Percentiles rank a stretch among this genome's conserved stretches.
Evolutionary conservation across 352 stramenopile species (phyloP).

Genomic region (Globisporangium alternatum): DNA sequence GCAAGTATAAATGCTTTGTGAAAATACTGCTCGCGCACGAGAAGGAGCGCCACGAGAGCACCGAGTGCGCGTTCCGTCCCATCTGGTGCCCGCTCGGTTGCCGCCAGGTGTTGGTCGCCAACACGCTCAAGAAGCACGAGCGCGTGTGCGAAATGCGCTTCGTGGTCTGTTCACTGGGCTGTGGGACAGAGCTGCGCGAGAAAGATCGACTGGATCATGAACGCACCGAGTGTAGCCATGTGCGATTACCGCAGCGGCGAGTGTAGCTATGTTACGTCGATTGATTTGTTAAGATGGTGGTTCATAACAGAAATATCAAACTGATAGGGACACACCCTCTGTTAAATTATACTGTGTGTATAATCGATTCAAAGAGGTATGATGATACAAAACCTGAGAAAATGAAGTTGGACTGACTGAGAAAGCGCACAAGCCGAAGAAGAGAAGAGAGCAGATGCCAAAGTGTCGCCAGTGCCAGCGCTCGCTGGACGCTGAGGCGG

Average conservation of each 20-base stretch:
- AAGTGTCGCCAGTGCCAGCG: constrained; percentile 33
- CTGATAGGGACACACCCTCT: too few species aligned
- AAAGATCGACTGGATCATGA: constrained; percentile 60
- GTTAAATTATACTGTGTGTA: too few species aligned
- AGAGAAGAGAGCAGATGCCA: background rate
- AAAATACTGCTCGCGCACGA: constrained; percentile 55
- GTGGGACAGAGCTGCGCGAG: constrained; percentile 59
- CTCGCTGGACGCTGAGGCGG: constrained; percentile 27
- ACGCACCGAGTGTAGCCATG: constrained; percentile 6
- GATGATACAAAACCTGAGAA: too few species aligned
- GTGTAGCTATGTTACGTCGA: background rate
- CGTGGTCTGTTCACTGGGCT: constrained; percentile 43
- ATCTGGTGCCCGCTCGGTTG: constrained; percentile 75
- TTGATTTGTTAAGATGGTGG: background rate
- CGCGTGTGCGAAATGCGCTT: constrained; percentile 60
- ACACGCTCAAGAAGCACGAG: constrained; percentile 54
- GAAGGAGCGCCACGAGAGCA: constrained; percentile 51
- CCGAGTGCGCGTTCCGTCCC: constrained; percentile 52
- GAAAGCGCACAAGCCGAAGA: background rate
- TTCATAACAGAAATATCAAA: too few species aligned
- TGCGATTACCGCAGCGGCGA: background rate
- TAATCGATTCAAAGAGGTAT: too few species aligned
- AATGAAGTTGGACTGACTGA: background rate
- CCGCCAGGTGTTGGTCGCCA: constrained; percentile 40
- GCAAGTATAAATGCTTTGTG: constrained; percentile 44